These are phyloP conservation scores for Puccinia novopanici DNA, from an alignment of 1,284 basidiomycete species.

Conservation along the genomic window DNA sequence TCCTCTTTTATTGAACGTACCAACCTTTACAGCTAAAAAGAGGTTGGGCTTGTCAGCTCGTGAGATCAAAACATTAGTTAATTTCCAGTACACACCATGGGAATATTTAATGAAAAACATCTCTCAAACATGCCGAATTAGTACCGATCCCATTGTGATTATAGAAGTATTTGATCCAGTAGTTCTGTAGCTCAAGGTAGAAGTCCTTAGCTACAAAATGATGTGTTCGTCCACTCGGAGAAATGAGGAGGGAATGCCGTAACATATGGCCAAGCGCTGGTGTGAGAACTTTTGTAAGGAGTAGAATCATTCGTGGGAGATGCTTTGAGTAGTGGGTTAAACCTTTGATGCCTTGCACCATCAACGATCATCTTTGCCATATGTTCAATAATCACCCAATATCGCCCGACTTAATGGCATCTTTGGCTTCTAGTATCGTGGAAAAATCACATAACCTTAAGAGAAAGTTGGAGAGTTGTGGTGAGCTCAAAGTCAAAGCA, in stretches of 20 bases:
- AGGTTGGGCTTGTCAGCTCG: no score
- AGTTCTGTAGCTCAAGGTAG: background rate
- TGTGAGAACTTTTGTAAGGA: constrained; percentile 5
- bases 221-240: constrained; percentile 1
- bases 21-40: no score
- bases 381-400: constrained; percentile 20
- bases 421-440: constrained; percentile 3
- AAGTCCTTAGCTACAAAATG: constrained; percentile 28
- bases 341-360: background rate
- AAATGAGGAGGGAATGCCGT: constrained; percentile 9
- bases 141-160: no score
- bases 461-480: background rate
- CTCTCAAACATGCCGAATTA: background rate
- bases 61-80: no score
- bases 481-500: background rate
- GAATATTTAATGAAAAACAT: background rate
- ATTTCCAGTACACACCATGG: background rate
- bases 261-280: background rate
- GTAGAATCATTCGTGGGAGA: constrained; percentile 1
- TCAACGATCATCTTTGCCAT: constrained; percentile 13
- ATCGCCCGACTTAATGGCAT: background rate
- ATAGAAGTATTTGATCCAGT: no score
- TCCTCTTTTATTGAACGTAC: no score
- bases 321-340: background rate
- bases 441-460: constrained; percentile 21